Base-by-base conservation (phyloP, 108 stramenopile species). In the Licmophora abbreviata region DNA sequence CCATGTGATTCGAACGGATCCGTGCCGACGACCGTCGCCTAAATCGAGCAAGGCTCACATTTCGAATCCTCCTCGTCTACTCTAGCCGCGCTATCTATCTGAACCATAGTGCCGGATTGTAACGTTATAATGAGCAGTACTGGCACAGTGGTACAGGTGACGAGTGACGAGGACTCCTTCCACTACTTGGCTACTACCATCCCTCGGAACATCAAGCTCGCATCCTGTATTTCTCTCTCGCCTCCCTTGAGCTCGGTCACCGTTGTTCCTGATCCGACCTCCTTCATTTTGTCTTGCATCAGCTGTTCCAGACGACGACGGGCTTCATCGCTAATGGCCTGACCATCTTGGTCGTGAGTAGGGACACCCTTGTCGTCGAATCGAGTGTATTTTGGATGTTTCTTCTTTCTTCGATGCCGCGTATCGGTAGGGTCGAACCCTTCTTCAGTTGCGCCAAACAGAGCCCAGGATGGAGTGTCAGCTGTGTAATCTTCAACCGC, bases 341-440 rank as follows among this genome's bases (percentile, higher is more conserved):
- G 41, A 30, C 70, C 61, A 41, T 77, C 68, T 29, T 76, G 59
- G 51, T 88, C 91, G 52, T 92, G 91, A 1, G 91, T 92, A 3
- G 91, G 91, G 6, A 92, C 52, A 8, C 91, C 91, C 15, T 58
- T 60, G 0, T 53, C 59, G 46, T 86, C 86, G 60, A 76, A 92
- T 46, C 60, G 58, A 9, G 81, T 77, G 63, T 88, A 89, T 53
- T 74, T 87, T 0, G 83, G 85, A 48, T 81, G 61, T 56, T 82
- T 88, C 37, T 80, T 72, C 68, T 85, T 85, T 63, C 74, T 77
- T 38, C 85, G 61, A 52, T 90, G 78, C 11, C 94, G 61, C 28
- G 59, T 72, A 23, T 97, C 94, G 7, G 82, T 84, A 0, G 97
- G 97, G 62, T 95, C 93, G 58, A 97, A 97, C 0, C 97, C 96